Conservation (phyloP, 257 asterid species). For the Solanum bulbocastanum region DNA sequence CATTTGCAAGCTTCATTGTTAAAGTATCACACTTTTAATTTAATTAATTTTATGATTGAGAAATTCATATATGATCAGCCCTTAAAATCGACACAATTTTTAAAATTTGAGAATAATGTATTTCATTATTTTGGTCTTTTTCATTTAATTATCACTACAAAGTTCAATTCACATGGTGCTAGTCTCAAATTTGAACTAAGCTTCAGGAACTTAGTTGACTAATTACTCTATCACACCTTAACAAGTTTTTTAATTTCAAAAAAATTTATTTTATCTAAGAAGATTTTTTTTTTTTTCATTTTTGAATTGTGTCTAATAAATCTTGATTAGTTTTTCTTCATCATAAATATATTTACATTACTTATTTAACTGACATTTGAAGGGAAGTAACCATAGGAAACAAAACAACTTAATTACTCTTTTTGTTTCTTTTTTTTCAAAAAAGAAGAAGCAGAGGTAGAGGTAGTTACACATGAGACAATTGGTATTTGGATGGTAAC, state of each 20-base stretch:
- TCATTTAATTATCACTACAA: too few relatives aligned
- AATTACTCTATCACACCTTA: background rate
- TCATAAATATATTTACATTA: background rate
- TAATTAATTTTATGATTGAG: background rate
- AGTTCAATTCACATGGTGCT: background rate
- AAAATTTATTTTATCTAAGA: background rate
- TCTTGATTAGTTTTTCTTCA: background rate
- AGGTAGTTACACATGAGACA: background rate
- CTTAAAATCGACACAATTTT: background rate
- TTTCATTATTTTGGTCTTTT: background rate
- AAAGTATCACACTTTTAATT: background rate
- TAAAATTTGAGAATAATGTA: background rate
- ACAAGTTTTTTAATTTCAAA: too few relatives aligned
- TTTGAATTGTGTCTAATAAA: too few relatives aligned
- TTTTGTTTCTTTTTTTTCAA: too few relatives aligned
- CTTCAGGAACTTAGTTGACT: background rate
- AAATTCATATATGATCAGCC: too few relatives aligned
- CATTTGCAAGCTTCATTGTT: background rate
- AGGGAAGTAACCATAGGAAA: background rate
- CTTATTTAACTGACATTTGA: background rate
- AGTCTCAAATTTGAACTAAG: background rate
- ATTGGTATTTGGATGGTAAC: background rate
- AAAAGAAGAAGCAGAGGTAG: background rate
- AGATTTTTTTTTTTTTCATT: background rate
- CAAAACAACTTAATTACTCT: background rate